These are phyloP conservation scores for Aquanectria penicillioides DNA, from an alignment of 2,329 filamentous ascomycete genomes.

Conservation along the genomic window DNA sequence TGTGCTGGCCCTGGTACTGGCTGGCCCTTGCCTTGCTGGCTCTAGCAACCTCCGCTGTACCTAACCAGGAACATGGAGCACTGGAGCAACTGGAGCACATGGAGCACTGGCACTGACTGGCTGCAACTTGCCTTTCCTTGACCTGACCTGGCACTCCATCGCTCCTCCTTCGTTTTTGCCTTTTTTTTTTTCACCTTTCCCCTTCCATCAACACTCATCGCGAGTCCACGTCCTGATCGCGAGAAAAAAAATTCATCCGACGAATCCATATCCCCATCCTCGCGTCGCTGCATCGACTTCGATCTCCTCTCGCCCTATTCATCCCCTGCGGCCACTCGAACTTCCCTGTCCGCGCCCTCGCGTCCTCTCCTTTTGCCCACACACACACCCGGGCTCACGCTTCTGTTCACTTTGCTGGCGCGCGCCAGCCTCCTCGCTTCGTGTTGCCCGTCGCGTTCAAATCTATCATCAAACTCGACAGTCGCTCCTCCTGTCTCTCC, in stretches of 20 bases:
- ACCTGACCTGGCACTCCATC: conserved; percentile 37
- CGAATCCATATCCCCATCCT: conserved; percentile 14
- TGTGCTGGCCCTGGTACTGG: conserved; percentile 5
- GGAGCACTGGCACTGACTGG: conserved; percentile 12
- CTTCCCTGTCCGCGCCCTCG: conserved; percentile 23
- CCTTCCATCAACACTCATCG: conserved; percentile 42
- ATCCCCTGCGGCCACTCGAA: conserved; percentile 19
- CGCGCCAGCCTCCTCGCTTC: conserved; percentile 32
- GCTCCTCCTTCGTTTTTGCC: conserved; percentile 36
- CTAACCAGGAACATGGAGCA: conserved; percentile 13
- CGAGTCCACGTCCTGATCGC: conserved; percentile 29
- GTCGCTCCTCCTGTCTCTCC: background rate
- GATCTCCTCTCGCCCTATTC: conserved; percentile 19
- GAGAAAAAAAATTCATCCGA: conserved; percentile 28
- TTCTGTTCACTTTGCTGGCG: conserved; percentile 21
- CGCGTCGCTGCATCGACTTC: conserved; percentile 17
- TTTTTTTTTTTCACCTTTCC: conserved; percentile 42
- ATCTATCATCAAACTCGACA: conserved; percentile 15
- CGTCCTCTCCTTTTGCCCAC: conserved; percentile 36
- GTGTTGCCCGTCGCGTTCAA: conserved; percentile 19
- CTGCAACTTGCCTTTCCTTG: conserved; percentile 4
- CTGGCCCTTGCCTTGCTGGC: conserved; percentile 4
- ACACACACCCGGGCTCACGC: conserved; percentile 31
- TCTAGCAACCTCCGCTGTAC: conserved; percentile 15
- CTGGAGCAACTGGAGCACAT: conserved; percentile 29